Conservation (phyloP, 331 rosid species). For the Pyrus hybrid region DNA sequence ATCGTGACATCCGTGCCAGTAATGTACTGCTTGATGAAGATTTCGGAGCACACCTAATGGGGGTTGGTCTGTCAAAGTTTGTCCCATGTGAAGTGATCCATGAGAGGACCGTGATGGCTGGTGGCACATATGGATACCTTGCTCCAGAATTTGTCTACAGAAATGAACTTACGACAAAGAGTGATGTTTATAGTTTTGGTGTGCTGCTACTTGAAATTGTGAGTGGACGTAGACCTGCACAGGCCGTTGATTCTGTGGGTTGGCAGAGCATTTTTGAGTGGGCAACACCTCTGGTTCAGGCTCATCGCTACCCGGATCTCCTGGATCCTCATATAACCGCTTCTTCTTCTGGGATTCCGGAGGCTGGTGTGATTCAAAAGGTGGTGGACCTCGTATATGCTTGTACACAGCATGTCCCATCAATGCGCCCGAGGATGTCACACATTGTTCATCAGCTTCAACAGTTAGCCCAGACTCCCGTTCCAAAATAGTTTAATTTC, state of each 20-base stretch:
- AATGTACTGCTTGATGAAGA: slow-evolving; percentile 90
- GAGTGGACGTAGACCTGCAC: slow-evolving; percentile 94
- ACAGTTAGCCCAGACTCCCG: slow-evolving; percentile 57
- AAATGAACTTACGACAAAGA: slow-evolving; percentile 92
- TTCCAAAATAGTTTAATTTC: slow-evolving; percentile 19
- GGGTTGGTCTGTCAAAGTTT: slow-evolving; percentile 84
- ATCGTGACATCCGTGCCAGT: slow-evolving; percentile 84
- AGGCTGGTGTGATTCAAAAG: slow-evolving; percentile 69
- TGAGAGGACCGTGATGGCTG: slow-evolving; percentile 95
- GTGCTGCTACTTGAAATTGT: slow-evolving; percentile 90
- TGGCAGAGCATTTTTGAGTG: slow-evolving; percentile 99
- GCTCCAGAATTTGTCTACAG: slow-evolving; percentile 95
- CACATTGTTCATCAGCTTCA: slow-evolving; percentile 98
- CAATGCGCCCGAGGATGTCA: slow-evolving; percentile 98
- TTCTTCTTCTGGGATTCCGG: slow-evolving; percentile 55
- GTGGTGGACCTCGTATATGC: slow-evolving; percentile 97
- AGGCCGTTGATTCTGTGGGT: slow-evolving; percentile 90
- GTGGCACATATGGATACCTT: slow-evolving; percentile 93
- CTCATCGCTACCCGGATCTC: slow-evolving; percentile 86
- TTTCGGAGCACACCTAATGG: slow-evolving; percentile 85
- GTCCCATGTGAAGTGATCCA: slow-evolving; percentile 92
- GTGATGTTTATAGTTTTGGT: slow-evolving; percentile 96
- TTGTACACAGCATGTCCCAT: slow-evolving; percentile 96
- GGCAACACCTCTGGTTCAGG: slow-evolving; percentile 96
- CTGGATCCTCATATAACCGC: slow-evolving; percentile 75